Evolutionary conservation across 164 flowering plant genomes (phyloP).

Genomic region (Warburgia ugandensis): DNA sequence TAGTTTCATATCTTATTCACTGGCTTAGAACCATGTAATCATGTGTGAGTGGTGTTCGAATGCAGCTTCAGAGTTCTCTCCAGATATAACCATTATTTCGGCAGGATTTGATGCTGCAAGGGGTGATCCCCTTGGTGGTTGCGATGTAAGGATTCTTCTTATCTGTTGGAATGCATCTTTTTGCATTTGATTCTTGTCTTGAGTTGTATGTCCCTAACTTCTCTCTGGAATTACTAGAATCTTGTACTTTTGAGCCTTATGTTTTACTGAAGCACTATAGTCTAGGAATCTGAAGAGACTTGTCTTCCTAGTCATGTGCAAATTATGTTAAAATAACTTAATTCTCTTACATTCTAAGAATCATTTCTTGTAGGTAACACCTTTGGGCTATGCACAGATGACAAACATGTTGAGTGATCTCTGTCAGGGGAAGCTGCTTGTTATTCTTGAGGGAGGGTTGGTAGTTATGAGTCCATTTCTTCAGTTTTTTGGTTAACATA

Average conservation of each 20-base stretch:
- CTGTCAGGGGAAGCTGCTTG: constrained; percentile 80
- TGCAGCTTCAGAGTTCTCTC: constrained; percentile 79
- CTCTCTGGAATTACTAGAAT: not conserved
- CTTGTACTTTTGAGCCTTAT: no score
- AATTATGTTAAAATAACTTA: no score
- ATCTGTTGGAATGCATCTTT: not conserved
- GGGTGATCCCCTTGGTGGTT: constrained; percentile 96
- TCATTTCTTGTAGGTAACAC: constrained; percentile 63
- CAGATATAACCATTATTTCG: constrained; percentile 90
- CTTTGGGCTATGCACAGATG: constrained; percentile 87
- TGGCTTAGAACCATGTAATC: not conserved
- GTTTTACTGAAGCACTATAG: no score
- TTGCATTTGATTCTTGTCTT: not conserved
- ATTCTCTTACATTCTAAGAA: no score
- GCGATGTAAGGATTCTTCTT: constrained; percentile 61
- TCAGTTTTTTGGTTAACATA: constrained; percentile 2
- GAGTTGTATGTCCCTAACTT: not conserved
- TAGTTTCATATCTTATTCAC: no score
- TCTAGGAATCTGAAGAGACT: no score
- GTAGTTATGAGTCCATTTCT: constrained; percentile 23
- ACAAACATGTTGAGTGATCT: constrained; percentile 60
- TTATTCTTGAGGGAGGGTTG: constrained; percentile 98
- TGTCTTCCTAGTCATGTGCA: no score
- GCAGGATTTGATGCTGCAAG: constrained; percentile 99
- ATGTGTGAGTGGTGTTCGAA: not conserved